Percentiles rank a stretch among this genome's conserved stretches.
Evolutionary conservation across 1,284 basidiomycete genomes (phyloP).

Genomic region (Trichosporon sp.): DNA sequence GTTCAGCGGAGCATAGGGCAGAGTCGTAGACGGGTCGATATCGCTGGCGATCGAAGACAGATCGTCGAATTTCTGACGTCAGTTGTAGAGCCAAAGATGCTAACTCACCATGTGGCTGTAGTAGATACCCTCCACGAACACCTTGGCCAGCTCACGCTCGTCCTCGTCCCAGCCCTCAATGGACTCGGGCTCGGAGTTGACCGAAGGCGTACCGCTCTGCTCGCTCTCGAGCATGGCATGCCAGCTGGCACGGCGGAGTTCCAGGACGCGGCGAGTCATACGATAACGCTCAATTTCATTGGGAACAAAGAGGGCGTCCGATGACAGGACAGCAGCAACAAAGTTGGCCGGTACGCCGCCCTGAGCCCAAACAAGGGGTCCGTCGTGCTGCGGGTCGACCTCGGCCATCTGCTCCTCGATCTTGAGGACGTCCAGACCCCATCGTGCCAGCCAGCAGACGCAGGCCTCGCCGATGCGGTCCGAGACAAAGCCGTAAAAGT

Average conservation of each 20-base stretch:
- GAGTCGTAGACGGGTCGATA: slow-evolving; percentile 62
- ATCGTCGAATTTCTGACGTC: slow-evolving; percentile 63
- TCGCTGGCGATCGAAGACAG: slow-evolving; percentile 66
- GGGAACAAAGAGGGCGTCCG: slow-evolving; percentile 72
- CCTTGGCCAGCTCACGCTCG: slow-evolving; percentile 52
- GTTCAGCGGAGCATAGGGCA: slow-evolving; percentile 62
- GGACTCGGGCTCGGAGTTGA: slow-evolving; percentile 2
- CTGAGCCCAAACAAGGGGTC: slow-evolving; percentile 56
- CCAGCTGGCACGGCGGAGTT: slow-evolving; percentile 57
- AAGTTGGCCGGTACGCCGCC: slow-evolving; percentile 67
- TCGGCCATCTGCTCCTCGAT: slow-evolving; percentile 55
- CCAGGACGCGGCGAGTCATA: slow-evolving; percentile 67
- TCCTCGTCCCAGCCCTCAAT: slow-evolving; percentile 44
- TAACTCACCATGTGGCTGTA: slow-evolving; percentile 76
- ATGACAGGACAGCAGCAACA: slow-evolving; percentile 67
- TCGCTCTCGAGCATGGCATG: slow-evolving; percentile 23
- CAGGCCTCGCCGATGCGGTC: slow-evolving; percentile 88
- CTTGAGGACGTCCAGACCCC: slow-evolving; percentile 71
- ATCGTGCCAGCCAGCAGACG: slow-evolving; percentile 78
- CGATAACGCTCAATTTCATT: slow-evolving; percentile 76
- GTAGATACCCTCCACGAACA: slow-evolving; percentile 76
- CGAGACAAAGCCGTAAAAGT: slow-evolving; percentile 73
- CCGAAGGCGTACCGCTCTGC: background rate
- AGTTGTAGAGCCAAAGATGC: background rate
- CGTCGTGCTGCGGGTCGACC: background rate